Evolutionary conservation across 2,329 filamentous ascomycete species (phyloP), one percentile per base, ranked within the genome.

Genomic region (Cordyceps javanica): DNA sequence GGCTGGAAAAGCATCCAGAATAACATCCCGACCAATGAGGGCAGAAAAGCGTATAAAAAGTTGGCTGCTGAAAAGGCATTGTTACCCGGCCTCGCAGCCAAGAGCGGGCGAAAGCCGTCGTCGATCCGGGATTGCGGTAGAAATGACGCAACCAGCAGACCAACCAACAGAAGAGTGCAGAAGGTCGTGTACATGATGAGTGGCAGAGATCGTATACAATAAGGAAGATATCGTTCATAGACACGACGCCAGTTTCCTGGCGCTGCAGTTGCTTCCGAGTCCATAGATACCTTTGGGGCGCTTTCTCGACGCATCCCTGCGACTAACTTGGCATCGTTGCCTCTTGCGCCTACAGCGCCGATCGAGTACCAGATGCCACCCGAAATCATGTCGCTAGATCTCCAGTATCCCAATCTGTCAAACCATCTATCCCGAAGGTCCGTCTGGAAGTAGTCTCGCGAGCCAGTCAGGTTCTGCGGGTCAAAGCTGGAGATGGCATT

Each of bases 321-420:
- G 63, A 59, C 28, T 60, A 60, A 14, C 63, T 61, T 32, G 63
- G 65, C 58, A 52, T 61, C 65, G 48, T 71, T 65, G 14, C 39
- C 57, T 26, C 53, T 77, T 73, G 59, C 75, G 73, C 38, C 67
- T 2, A 70, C 69, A 70, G 79, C 66, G 70, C 90, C 91, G 57
- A 95, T 82, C 2, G 85, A 85, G 67, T 96, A 91, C 78, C 94
- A 95, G 26, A 91, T 76, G 21, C 86, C 83, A 21, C 86, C 83
- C 23, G 72, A 67, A 5, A 82, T 79, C 60, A 79, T 78, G 57
- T 84, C 84, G 19, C 85, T 84, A 26, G 86, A 84, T 59, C 82
- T 83, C 90, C 92, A 97, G 71, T 95, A 95, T 7, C 92, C 91
- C n/a, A 97, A 79, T 45, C 88, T 81, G 64, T 93, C 86, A 5